Evolutionary conservation across 208 protist species (phyloP), one percentile per base, ranked within the genome.

Genomic region (Trypanosoma mega): DNA sequence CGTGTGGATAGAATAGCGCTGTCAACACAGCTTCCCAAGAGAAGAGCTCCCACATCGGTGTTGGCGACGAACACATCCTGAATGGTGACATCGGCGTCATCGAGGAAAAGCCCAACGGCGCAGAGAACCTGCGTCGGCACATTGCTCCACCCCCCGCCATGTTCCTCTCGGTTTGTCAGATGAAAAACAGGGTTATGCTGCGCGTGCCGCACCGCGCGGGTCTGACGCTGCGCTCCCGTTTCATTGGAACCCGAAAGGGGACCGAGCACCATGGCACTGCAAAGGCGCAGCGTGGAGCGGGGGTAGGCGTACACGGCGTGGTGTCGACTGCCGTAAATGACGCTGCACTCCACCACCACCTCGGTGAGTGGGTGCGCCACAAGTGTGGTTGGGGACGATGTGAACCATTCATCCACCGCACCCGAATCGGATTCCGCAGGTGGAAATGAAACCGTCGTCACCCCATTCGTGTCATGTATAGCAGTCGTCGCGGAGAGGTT

Each of bases 271-370:
- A 93, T 50, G 46, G 55, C 78, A 50, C 61, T 82, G 14, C 49
- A 34, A 57, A 93, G 24, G 20, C 49, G 45, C 6, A 87, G 45
- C 3, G 71, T 53, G 34, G 72, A 74, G 48, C 80, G 77, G 4
- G 86, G 86, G 59, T 75, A 93, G 29, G 86, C 86, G 69, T 93
- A 93, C 2, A 93, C 26, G 20, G 67, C 82, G 55, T 93, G 76
- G 45, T 79, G 43, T 18, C 46, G 45, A 55, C 78, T 67, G 44
- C 86, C 86, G 52, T 80, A 93, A 34, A 93, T 61, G 26, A 93
- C 36, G 49, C 72, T 88, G 57, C 78, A 73, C 23, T 80, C 69
- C 20, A 90, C 44, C 8, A 65, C 12, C 14, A 72, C 78, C 59
- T 86, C 80, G 5, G 72, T 71, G 23, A 93, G 69, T 21, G 86